Evolutionary conservation across 2,329 filamentous ascomycete genomes (phyloP).

Genomic region (Nemania serpens): DNA sequence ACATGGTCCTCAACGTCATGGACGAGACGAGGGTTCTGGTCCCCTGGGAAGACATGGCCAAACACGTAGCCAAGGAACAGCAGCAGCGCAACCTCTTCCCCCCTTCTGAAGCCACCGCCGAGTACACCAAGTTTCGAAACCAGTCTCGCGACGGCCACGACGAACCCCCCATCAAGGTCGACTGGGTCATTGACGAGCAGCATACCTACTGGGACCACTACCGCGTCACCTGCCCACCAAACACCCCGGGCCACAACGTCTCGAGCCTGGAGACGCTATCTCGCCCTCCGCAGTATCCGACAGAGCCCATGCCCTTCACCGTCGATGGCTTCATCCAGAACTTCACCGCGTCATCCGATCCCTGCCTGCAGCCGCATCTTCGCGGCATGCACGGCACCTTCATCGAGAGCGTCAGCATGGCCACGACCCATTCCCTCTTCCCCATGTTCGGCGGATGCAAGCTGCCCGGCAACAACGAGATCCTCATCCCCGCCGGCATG

Average conservation of each 20-base stretch:
- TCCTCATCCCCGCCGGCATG: conserved; percentile 67
- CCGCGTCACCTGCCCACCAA: conserved; percentile 60
- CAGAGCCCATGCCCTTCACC: conserved; percentile 42
- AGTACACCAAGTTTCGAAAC: conserved; percentile 47
- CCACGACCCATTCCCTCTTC: conserved; percentile 58
- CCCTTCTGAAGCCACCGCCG: conserved; percentile 49
- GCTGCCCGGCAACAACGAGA: conserved; percentile 65
- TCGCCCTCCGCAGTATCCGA: conserved; percentile 31
- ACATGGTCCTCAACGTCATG: conserved; percentile 68
- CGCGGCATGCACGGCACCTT: conserved; percentile 61
- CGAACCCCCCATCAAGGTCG: conserved; percentile 16
- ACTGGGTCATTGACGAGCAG: conserved; percentile 41
- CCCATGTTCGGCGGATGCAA: conserved; percentile 68
- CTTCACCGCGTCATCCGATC: conserved; percentile 62
- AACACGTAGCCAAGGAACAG: conserved; percentile 54
- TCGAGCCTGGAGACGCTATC: conserved; percentile 25
- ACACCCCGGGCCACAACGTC: conserved; percentile 52
- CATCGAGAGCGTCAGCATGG: conserved; percentile 56
- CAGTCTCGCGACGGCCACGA: conserved; percentile 32
- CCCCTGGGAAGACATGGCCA: conserved; percentile 60
- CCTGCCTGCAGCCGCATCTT: conserved; percentile 61
- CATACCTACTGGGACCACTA: conserved; percentile 63
- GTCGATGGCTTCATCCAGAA: conserved; percentile 59
- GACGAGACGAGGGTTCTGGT: conserved; percentile 68
- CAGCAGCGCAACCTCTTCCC: conserved; percentile 49